Base-by-base conservation (phyloP, 2,329 filamentous ascomycete genomes). In the Verticillium isaacii region DNA sequence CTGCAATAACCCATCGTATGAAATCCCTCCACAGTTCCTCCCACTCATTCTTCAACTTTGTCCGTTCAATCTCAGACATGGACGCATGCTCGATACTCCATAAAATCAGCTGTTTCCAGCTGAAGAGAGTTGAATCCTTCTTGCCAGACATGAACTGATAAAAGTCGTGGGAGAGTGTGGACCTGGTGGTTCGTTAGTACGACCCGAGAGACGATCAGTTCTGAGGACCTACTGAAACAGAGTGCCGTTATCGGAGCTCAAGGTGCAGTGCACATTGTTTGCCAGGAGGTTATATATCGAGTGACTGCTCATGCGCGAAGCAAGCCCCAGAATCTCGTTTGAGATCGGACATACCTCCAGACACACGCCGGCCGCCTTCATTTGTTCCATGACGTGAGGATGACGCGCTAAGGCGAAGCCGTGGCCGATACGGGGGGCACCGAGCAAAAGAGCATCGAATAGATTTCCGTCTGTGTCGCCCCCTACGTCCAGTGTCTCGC, bases 331-430 rank as follows among this genome's bases (percentile, higher is more conserved):
- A 0, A 92, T 78, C 76, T 93, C 90, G 69, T 92, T 93, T 0
- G 89, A 92, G 58, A 92, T 91, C 0, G 89, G 90, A 66, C 90
- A 92, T 1, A 90, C 77, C 75, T 93, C 90, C n/a, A 93, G 79
- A 66, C 89, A 91, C 37, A 92, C 83, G 11, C 80, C 78, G 19
- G 78, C 77, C 62, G 79, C 74, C 72, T 84, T 87, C 82, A 91
- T 90, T 57, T 82, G 76, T 64, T 87, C 77, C 74, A 91, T 84
- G n/a, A 92, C 75, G 41, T 84, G 76, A 0, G 86, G 86, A 69
- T 92, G 89, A 61, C 86, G 83, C 15, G 88, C 78, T 4, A 92
- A 75, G 0, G 89, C 85, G 66, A 89, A 92, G 1, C 89, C 89
- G 68, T 93, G 90, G 0, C 89, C 90, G 58, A 93, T 89, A 15